Evolutionary conservation across 2,329 filamentous ascomycete genomes (phyloP), one percentile per base, ranked within the genome.

Genomic region (Fusarium agapanthi): DNA sequence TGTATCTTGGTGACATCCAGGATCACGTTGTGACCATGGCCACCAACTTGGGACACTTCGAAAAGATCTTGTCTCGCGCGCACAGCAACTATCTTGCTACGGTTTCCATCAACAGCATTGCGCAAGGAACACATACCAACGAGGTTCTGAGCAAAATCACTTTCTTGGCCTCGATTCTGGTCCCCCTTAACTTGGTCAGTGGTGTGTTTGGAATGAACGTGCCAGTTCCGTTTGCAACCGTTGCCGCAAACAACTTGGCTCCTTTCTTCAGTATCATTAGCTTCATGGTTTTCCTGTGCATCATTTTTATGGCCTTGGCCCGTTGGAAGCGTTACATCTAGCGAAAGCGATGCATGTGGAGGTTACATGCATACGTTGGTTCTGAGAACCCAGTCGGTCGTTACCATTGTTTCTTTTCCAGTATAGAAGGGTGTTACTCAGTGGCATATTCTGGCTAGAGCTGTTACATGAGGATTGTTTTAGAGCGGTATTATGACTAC

Each of bases 1-100:
- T 99, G 78, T 99, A 99, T 80, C 89, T 99, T 40, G 94, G 94
- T 78, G 96, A 99, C 83, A 98, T 99, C 73, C 96, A 99, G 83
- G 96, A 99, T 83, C 96, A 99, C 88, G 95, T 99, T 59, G 94
- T 99, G 67, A 99, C 96, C 50, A 98, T 98, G 95, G 97, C 97
- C 89, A 96, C 93, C 75, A 99, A 97, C 82, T 83, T 99, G 76
- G 91, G 91, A 2, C 96, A 99, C 81, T 98, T 97, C 76, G 96
- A 99, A 82, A 98, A 98, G 87, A 98, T 99, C 88, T 88, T 99
- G 55, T 95, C 93, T 34, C 92, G 96, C 28, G 93, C 93, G 5
- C 96, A 99, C 85, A 94, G 93, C 85, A 99, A 98, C 82, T 98
- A 99, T 80, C 88, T 99, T 41, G 95, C 96, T 3, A 96, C 98